Conservation (phyloP, 2,329 filamentous ascomycete genomes). For the Macrophomina tecta region DNA sequence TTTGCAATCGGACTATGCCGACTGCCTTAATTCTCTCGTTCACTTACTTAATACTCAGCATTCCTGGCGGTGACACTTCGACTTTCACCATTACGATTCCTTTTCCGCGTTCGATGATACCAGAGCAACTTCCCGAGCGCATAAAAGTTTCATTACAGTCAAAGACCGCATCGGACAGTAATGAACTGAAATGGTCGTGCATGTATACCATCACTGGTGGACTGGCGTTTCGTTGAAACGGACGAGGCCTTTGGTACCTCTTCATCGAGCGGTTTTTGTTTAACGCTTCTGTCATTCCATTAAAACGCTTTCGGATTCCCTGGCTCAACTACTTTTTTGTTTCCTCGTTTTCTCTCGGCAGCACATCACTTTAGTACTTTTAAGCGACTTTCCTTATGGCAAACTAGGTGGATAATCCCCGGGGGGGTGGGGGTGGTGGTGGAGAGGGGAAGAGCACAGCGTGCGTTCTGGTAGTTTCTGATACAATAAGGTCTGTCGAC, state of each 20-base stretch:
- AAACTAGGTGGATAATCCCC: background rate
- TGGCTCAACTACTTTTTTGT: background rate
- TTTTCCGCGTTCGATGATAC: background rate
- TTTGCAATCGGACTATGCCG: background rate
- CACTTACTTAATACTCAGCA: slow-evolving; percentile 4
- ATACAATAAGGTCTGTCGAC: background rate
- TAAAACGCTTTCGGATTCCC: background rate
- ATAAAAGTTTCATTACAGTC: background rate
- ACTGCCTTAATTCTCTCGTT: background rate
- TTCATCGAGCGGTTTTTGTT: background rate
- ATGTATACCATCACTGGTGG: background rate
- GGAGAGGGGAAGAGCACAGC: background rate
- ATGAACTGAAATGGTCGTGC: background rate
- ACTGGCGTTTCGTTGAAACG: background rate
- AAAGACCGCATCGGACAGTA: background rate
- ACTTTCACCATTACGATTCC: background rate
- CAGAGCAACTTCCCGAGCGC: background rate
- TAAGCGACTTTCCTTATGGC: background rate
- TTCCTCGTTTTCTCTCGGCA: background rate
- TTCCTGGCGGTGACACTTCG: background rate
- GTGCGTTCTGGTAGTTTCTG: slow-evolving; percentile 3
- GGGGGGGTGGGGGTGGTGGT: no score
- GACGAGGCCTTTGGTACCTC: background rate
- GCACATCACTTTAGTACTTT: background rate
- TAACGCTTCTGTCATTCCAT: background rate